Evolutionary conservation across 2,329 filamentous ascomycete species (phyloP), one percentile per base, ranked within the genome.

Genomic region (Fonsecaea pedrosoi): DNA sequence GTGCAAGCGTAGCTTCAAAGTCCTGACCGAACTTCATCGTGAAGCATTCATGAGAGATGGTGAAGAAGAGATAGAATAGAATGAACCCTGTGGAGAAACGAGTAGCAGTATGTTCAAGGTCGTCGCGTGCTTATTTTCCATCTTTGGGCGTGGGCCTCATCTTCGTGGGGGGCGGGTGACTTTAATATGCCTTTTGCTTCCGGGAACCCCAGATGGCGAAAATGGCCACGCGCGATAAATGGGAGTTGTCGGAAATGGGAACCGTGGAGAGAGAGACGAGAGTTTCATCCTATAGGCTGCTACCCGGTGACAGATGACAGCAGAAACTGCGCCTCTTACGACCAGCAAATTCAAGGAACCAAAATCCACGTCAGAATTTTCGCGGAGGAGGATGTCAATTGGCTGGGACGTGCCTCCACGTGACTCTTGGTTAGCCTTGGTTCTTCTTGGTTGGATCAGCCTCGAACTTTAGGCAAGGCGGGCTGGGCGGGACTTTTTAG

Each of bases 11-110:
- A 73, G 89, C 86, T 75, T 89, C 87, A 77, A 92, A 95, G 74
- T 89, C 86, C 76, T 90, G 91, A 34, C 89, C 92, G 78, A 96
- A 96, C 83, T 96, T 96, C 92, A 96, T 96, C 62, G 18, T 69
- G 64, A 37, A 8, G 18, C 59, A 62, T 62, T 42, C n/a, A 37
- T 7, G 42, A 53, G 48, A 21, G 32, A 56, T 15, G 12, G 37
- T 9, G 37, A 7, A 18, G 25, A 13, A 45, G 21, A 54, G 35
- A 42, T 12, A 13, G 37, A 35, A 32, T 13, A 12, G 10, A 50
- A 30, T 12, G n/a, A 21, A 25, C 8, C 2, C 5, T 48, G 42
- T 7, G 42, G 9, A 48, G 18, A 18, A 21, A 48, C 18, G n/a
- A 21, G 42, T 48, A 48, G 42, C n/a, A 50, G 40, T n/a, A 18